Base-by-base conservation (phyloP, 116 monocot genomes). In the Posidonia oceanica region DNA sequence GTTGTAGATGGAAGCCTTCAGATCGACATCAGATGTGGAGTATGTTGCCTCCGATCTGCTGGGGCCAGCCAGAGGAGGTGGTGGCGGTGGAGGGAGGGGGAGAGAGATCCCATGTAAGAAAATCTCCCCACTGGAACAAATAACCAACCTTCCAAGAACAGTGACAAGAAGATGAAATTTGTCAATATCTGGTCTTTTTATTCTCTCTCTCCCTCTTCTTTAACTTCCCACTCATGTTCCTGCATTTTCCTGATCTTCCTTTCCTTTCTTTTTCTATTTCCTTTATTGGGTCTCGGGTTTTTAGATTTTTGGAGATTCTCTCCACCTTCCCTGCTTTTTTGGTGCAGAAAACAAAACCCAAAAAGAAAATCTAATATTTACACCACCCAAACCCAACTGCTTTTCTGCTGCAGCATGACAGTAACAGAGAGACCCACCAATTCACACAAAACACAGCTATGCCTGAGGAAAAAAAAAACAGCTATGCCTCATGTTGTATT, bases 111-210 rank as follows among this genome's bases (percentile, higher is more conserved):
- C 75, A 71, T 70, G 64, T 59, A 75, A 71, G 71, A 75, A 80
- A 67, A 75, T 71, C 77, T 69, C 68, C 75, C 36, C 68, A 65
- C 16, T 70, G 54, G 82, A 86, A 29, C 29, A 29, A 29, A 29
- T 29, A 29, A 29, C 29, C 80, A 76, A 86, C 82, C 86, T 77
- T 77, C 82, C 66, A 80, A 52, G 75, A 75, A 80, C 75, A 83
- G 80, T 72, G 83, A 83, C 83, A 67, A 77, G 75, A 36, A 38
- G 18, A 22, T 29, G 29, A 83, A 73, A 75, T 70, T 86, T 86
- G 86, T 86, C 83, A 80, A 73, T 75, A 77, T 80, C 83, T 72
- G 85, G 82, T 85, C 85, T 74, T 82, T 74, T 59, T 67, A 80
- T 79, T 29, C 29, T 29, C 29, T 29, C 29, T 29, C 29, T 29